A percentile compares a stretch with the other conserved stretches of the same genome.
Evolutionary conservation across 768 basidiomycete species (phyloP).

Genomic region (Coprinopsis marcescibilis): DNA sequence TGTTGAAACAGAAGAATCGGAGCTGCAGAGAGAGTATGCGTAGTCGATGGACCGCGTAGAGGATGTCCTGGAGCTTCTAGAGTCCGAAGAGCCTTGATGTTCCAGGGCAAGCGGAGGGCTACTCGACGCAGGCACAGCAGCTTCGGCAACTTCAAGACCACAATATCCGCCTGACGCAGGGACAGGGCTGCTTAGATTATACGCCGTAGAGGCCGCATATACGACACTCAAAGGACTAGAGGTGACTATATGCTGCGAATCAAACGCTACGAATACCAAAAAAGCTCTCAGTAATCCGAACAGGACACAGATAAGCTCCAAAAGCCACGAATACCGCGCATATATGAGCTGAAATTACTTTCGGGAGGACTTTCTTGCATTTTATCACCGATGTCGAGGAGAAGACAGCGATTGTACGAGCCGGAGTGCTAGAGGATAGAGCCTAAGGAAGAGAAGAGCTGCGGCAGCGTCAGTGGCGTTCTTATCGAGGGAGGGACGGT

Average conservation of each 20-base stretch:
- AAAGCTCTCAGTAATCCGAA: neutral
- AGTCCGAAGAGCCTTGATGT: neutral
- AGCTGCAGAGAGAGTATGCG: slow-evolving; percentile 1
- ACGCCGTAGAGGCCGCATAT: too few relatives aligned
- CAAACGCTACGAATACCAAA: neutral
- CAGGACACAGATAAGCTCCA: neutral
- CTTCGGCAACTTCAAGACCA: too few relatives aligned
- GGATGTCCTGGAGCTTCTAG: neutral
- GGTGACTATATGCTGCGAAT: too few relatives aligned
- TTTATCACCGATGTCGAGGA: neutral
- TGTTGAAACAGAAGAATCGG: neutral
- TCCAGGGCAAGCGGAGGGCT: neutral
- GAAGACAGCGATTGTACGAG: neutral
- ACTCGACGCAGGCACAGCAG: slow-evolving; percentile 9
- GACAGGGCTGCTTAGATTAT: neutral
- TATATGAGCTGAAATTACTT: neutral
- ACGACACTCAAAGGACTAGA: too few relatives aligned
- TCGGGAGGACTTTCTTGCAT: neutral
- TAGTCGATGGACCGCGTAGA: neutral
- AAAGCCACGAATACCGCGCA: neutral
- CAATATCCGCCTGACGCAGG: too few relatives aligned
- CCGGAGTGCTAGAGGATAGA: neutral
- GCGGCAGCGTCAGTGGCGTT: neutral
- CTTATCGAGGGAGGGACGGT: neutral
- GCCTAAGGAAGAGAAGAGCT: neutral